Base-by-base conservation (phyloP, 306 rosid species). In the Urtica urens region DNA sequence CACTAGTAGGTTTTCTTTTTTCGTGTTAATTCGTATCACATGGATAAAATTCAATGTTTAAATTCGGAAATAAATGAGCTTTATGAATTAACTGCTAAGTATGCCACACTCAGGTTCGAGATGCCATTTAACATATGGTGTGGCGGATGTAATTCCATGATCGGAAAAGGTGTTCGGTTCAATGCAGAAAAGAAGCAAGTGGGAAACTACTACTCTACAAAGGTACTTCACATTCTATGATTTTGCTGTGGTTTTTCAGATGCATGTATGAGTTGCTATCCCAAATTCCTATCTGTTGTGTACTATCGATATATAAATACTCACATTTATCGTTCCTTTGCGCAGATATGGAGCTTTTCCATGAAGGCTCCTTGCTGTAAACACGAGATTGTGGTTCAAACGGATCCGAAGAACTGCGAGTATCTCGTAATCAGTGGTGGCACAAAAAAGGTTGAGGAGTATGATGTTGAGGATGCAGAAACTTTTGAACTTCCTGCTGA, bases 131-230 rank as follows among this genome's bases (percentile, higher is more conserved):
- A 90, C 51, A 67, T 90, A 68, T 84, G 94, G 93, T 90, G 99
- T 51, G 99, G 79, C 59, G 99, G 99, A 52, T 90, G 99, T 73
- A 90, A 90, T 67, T 77, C 94, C 51, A 90, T 90, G 95, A 90
- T 90, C 71, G 95, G 79, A 3, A 90, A 90, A 76, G 99, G 99
- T 64, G 99, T 90, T 44, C 72, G 95, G 49, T 90, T 84, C 71
- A 85, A 81, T 66, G 95, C 99, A 2, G 99, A 90, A 78, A 90
- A 90, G 64, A 81, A 90, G 67, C 92, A 85, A 85, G 92, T 83
- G 51, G 96, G 92, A 63, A 82, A 87, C 63, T 87, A 87, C 57
- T 85, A 90, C 51, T 90, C 99, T 23, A 85, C 99, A 3, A 84
- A 82, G 95, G 96, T 86, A 57, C 49, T 16, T 19, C 33, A 13